Conservation (phyloP, 148 eudicot genomes). For the Rhododendron mucronatum region DNA sequence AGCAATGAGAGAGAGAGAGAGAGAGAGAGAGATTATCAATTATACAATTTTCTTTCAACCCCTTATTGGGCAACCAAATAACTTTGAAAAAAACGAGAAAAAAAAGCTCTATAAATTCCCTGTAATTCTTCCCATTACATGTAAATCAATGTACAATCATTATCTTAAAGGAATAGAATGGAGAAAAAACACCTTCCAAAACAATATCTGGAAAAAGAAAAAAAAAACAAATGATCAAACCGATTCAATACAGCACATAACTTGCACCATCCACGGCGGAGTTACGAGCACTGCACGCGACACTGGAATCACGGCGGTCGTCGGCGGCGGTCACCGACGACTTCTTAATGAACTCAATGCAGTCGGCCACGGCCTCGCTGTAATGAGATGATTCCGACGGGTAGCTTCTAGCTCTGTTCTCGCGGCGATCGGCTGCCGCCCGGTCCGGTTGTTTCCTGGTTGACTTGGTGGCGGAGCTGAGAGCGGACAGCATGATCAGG, state of each 20-base stretch:
- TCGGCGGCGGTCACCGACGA: conserved; percentile 12
- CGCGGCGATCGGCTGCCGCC: background rate
- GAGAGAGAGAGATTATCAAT: too few species aligned
- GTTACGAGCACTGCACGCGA: background rate
- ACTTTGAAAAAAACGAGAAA: background rate
- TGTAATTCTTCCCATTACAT: background rate
- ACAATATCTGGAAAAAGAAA: background rate
- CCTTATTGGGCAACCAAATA: background rate
- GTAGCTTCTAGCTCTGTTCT: conserved; percentile 13
- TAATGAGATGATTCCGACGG: conserved; percentile 41
- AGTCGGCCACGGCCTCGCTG: conserved; percentile 71
- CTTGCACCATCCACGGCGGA: conserved; percentile 11
- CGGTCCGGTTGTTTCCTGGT: background rate
- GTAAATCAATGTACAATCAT: background rate
- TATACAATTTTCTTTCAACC: too few species aligned
- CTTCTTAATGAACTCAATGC: conserved; percentile 73
- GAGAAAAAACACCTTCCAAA: background rate
- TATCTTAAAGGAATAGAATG: background rate
- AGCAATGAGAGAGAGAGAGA: background rate
- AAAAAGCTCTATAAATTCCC: background rate
- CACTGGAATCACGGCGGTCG: background rate
- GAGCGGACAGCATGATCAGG: conserved; percentile 58
- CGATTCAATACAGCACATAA: conserved; percentile 12
- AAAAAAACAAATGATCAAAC: background rate
- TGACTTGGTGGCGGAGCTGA: conserved; percentile 28